Evolutionary conservation across 495 filamentous ascomycete species (phyloP), one percentile per base, ranked within the genome.

Genomic region (Penicillium steckii): DNA sequence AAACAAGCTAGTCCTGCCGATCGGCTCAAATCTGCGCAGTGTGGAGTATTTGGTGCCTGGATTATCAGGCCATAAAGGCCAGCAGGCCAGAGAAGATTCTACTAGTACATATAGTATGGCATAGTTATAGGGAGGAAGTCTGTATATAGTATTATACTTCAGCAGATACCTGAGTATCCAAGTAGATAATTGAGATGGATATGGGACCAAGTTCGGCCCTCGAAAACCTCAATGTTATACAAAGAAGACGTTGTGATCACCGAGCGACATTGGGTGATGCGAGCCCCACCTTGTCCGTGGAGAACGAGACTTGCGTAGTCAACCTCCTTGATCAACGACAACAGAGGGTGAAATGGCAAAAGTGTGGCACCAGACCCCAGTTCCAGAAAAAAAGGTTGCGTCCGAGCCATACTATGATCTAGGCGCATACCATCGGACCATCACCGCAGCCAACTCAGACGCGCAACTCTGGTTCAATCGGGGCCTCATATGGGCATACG

Each of bases 401-500:
- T 30, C 46, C 17, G 24, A 18, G 23, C 47, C 44, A 7, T 84
- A 85, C 53, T 86, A 80, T 57, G 53, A 86, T 46, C 77, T 87
- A 1, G 85, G 85, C n/a, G 55, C 57, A 4, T 82, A 73, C 46
- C 59, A 71, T 33, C 75, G 81, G 21, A 48, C 65, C 8, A 62
- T 86, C 6, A 78, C 46, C 38, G 78, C 79, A 0, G 55, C 18
- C 17, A 78, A 54, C 61, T 21, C 52, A 3, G 68, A 72, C 23
- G 73, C 78, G 3, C 75, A 83, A 48, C 65, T 56, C n/a, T 88
- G 84, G 83, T 85, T 84, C 52, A 72, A 80, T 54, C 76, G 82
- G 1, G 84, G 82, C 8, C 69, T 88, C 0, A 74, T 83, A 35
- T 88, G 85, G 85, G 73, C 66, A 24, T 88, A 81, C 54, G 79